phyloP scores from a whole-genome alignment of 1,284 basidiomycete species.

The Ustilago bromivora region DNA sequence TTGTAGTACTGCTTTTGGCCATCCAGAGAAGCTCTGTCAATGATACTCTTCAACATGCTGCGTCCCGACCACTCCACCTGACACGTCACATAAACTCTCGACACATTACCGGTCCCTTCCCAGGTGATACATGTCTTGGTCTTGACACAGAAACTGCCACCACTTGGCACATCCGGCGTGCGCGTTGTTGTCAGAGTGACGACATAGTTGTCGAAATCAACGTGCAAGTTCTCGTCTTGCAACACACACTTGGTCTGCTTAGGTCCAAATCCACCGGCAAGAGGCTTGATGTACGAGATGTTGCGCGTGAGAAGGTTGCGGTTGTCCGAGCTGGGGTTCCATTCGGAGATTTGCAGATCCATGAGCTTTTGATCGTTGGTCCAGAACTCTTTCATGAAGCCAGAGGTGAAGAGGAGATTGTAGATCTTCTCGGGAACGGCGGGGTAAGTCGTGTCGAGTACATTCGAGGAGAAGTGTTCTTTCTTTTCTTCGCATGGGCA shows the following conservation, averaged over 20 bases:
- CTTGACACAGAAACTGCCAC: constrained; percentile 90
- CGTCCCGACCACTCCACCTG: constrained; percentile 95
- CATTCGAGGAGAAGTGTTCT: constrained; percentile 80
- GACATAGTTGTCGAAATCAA: constrained; percentile 87
- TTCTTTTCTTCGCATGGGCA: constrained; percentile 82
- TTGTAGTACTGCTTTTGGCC: constrained; percentile 90
- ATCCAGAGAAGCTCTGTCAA: constrained; percentile 91
- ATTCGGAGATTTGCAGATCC: constrained; percentile 64
- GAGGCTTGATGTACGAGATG: constrained; percentile 95
- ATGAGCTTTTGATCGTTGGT: constrained; percentile 85
- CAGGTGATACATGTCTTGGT: constrained; percentile 94
- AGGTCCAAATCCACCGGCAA: constrained; percentile 88
- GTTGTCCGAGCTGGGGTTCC: constrained; percentile 73
- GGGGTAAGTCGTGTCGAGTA: constrained; percentile 83
- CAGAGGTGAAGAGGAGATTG: constrained; percentile 94
- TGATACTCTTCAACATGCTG: constrained; percentile 96
- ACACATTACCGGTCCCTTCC: constrained; percentile 80
- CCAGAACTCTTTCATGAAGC: constrained; percentile 95
- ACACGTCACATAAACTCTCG: constrained; percentile 86
- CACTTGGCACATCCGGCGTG: constrained; percentile 94
- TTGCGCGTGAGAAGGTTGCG: constrained; percentile 80
- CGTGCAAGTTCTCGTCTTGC: constrained; percentile 82
- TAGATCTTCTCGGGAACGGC: constrained; percentile 94
- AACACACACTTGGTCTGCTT: constrained; percentile 96
- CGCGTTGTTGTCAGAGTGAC: constrained; percentile 87